Base-by-base conservation (phyloP, 106 monocot species). In the Posidonia australis region DNA sequence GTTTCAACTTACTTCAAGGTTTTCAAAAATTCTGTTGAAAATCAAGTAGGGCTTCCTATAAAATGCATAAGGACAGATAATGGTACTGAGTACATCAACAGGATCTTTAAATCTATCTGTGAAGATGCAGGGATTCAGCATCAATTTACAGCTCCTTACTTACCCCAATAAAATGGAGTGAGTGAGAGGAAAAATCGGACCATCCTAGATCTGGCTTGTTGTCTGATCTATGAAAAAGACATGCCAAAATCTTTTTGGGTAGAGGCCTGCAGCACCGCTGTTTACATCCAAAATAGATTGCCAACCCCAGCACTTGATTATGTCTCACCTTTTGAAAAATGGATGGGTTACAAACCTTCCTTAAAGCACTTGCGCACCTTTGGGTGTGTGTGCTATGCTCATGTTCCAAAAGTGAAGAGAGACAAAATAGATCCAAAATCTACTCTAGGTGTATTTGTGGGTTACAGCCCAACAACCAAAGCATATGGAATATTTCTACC, bases 21-120 rank as follows among this genome's bases (percentile, higher is more conserved):
- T 9, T 67, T 67, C 13, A 74, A 79, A 26, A 46, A 18, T 19
- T 4, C 10, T 21, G 74, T 70, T 0, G 74, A 79, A 14, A 65
- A 60, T 1, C 27, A 70, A 26, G 51, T 16, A 6, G 28, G 60
- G 1, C 36, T 0, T 0, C 14, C 9, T 17, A 28, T 70, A 3
- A 48, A 55, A 27, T 5, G 25, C 21, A 1, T 79, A 5, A 1
- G 70, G 1, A 65, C 70, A 5, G 65, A 74, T 64, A 14, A 67
- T 13, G 78, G 73, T 0, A 55, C 63, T 7, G 73, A 78, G 24
- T 73, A 54, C 20, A 36, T 17, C 28, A 74, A 64, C 12, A 26
- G 26, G 11, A 74, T 49, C 5, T 74, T 79, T 30, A 30, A 49
- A 0, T 6, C 24, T 0, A 65, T 51, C 28, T 66, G 44, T 55